These are phyloP conservation scores for Coemansia sp. DNA, from an alignment of 192 early-diverging fungal species.

Conservation along the genomic window DNA sequence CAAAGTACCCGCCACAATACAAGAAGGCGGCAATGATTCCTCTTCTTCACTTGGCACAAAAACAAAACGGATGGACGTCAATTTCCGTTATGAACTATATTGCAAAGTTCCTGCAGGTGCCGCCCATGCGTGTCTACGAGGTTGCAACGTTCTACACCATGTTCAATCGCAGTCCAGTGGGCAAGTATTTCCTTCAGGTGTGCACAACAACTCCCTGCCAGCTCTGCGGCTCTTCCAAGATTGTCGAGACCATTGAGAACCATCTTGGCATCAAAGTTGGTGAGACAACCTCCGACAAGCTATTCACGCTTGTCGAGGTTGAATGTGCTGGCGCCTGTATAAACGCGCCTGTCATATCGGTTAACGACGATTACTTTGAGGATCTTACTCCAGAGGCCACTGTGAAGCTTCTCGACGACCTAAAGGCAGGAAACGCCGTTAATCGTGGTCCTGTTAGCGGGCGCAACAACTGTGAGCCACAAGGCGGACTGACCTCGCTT, in stretches of 20 bases:
- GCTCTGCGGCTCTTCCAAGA: conserved; percentile 89
- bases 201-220: conserved; percentile 99
- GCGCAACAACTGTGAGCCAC: conserved; percentile 88
- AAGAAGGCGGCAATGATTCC: conserved; percentile 98
- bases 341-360: conserved; percentile 95
- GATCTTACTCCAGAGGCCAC: conserved; percentile 93
- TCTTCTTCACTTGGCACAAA: conserved; percentile 90
- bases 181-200: conserved; percentile 98
- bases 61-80: conserved; percentile 92
- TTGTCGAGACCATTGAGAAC: conserved; percentile 83
- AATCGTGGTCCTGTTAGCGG: conserved; percentile 82
- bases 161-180: conserved; percentile 98
- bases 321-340: conserved; percentile 99
- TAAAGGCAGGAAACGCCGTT: conserved; percentile 79
- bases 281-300: conserved; percentile 88
- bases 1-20: conserved; percentile 96
- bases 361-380: conserved; percentile 99
- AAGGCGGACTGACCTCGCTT: conserved; percentile 77
- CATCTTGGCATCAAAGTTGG: conserved; percentile 91
- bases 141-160: conserved; percentile 99
- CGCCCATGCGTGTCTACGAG: conserved; percentile 99
- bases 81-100: conserved; percentile 97
- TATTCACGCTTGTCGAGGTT: conserved; percentile 98
- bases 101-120: conserved; percentile 89
- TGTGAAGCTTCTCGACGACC: conserved; percentile 79